Evolutionary conservation across 768 basidiomycete species (phyloP), one percentile per base, ranked within the genome.

Genomic region (Amylocystis lapponica): DNA sequence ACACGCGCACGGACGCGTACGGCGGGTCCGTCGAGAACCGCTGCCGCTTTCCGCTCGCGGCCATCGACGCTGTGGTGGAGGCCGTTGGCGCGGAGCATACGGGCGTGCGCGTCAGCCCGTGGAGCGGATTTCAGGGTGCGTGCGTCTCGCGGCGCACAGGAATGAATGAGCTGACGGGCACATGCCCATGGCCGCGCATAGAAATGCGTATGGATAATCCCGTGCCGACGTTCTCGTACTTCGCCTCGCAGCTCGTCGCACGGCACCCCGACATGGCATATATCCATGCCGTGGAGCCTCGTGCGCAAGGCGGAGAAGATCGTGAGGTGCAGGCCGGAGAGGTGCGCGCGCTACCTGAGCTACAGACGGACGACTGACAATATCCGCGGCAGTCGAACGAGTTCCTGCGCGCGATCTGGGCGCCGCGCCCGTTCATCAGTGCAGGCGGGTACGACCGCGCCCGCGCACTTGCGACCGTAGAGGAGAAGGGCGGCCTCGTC

Each of bases 181-280:
- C n/a, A 30, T 30, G 9, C 27, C 27, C 27, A 9, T 5, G 6
- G 9, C n/a, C n/a, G 9, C 11, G 11, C 11, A 19, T 27, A 48
- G 54, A 22, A 4, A 78, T 82, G 75, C 57, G 64, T 4, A 75
- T 77, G 73, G 46, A 55, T 3, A 66, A 82, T 43, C 80, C 79
- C 0, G 60, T 69, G 2, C 74, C 78, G 0, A 74, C 74, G 7
- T 83, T 75, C 61, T 48, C 63, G 0, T 68, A 79, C 57, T 48
- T 81, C 31, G 66, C 73, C 22, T 38, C 60, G 3, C 39, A 68
- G 27, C 45, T 83, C 17, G 59, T 58, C 25, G 45, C 54, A 5
- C 43, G 46, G 4, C 66, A 70, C 48, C 72, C 77, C 4, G 43
- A 68, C 19, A 57, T 69, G 4, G 68, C 66, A 10, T 71, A 69